A percentile compares a stretch with the other conserved stretches of the same genome.
These are phyloP conservation scores for Tetrahymena thermophila DNA, from an alignment of 73 alveolate genomes.

Conservation along the genomic window DNA sequence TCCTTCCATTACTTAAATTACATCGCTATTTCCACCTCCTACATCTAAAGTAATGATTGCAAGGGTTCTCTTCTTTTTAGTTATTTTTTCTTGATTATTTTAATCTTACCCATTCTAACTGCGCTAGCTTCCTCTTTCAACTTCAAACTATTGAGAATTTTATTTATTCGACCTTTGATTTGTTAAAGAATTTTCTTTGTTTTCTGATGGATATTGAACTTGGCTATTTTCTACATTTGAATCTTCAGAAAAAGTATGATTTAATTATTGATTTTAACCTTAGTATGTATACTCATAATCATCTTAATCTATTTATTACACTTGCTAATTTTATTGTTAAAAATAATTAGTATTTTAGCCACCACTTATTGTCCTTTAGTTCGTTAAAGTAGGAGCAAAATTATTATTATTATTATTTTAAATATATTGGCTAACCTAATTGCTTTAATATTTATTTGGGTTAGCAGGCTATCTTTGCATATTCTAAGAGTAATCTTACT, in stretches of 20 bases:
- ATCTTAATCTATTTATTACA: background rate
- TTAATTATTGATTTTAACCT: background rate
- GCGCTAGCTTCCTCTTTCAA: background rate
- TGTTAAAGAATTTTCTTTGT: background rate
- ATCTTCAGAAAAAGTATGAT: background rate
- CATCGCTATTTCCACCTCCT: slow-evolving; percentile 1
- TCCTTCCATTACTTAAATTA: background rate
- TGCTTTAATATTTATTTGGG: background rate
- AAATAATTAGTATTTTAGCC: background rate
- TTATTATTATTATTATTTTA: background rate
- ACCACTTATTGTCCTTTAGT: background rate
- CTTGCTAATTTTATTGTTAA: background rate
- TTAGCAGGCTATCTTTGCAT: background rate
- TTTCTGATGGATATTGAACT: background rate
- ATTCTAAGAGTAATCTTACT: background rate
- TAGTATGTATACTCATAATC: background rate
- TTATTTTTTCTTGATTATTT: background rate
- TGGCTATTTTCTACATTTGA: background rate
- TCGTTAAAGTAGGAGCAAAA: background rate
- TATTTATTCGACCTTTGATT: background rate
- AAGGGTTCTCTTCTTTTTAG: background rate
- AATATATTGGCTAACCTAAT: background rate
- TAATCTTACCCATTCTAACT: background rate
- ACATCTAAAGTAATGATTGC: background rate
- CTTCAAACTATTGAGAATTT: background rate